Percentiles rank a stretch among this genome's conserved stretches.
phyloP scores from a whole-genome alignment of 768 basidiomycete genomes.

The Trametes coccinea region DNA sequence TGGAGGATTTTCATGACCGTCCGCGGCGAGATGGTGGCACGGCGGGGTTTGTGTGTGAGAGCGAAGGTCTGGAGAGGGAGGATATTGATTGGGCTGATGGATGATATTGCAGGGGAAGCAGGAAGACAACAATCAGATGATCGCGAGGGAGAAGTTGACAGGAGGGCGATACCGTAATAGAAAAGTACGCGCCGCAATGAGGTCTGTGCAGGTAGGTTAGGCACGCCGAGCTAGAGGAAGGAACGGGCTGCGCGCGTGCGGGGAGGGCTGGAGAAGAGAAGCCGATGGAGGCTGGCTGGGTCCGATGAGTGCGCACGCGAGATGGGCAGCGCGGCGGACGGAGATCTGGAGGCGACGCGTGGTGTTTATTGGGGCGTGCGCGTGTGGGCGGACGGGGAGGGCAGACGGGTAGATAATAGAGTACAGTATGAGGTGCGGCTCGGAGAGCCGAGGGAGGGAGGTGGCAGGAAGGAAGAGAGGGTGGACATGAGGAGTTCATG shows the following conservation, averaged over 20 bases:
- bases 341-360: not conserved
- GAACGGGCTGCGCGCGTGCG: not conserved
- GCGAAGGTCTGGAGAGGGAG: not conserved
- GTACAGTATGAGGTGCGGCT: not conserved
- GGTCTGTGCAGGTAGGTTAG: not conserved
- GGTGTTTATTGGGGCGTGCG: not conserved
- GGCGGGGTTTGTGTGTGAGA: not conserved
- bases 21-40: not conserved
- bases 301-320: not conserved
- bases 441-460: not conserved
- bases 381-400: not conserved
- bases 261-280: not conserved
- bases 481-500: constrained; percentile 23
- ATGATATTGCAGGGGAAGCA: constrained; percentile 11
- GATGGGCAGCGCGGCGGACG: not conserved
- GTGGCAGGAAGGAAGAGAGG: constrained; percentile 3
- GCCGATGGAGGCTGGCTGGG: not conserved
- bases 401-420: not conserved
- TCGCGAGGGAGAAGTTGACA: constrained; percentile 17
- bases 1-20: not conserved
- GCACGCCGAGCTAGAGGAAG: not conserved
- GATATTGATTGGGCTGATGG: not conserved
- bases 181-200: constrained; percentile 6
- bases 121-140: constrained; percentile 24
- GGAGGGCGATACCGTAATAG: constrained; percentile 5